Conservation (phyloP, 352 stramenopile genomes). For the Pythium dissimile region DNA sequence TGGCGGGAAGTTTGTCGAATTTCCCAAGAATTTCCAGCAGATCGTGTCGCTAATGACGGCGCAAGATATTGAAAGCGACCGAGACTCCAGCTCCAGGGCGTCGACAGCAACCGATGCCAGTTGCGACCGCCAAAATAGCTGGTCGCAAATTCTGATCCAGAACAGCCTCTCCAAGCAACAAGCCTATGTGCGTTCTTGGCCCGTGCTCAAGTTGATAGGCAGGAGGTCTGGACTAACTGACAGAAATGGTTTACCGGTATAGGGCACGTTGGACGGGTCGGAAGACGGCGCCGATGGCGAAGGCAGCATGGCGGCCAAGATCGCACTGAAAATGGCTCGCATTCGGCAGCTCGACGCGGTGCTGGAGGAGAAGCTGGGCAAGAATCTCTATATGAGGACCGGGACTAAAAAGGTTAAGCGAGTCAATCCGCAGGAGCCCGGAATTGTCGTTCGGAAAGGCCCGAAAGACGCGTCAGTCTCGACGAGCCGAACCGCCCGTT, state of each 20-base stretch:
- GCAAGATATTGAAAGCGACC: slow-evolving; percentile 39
- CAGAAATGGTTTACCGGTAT: not conserved
- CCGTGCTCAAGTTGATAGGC: not conserved
- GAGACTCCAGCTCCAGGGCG: not conserved
- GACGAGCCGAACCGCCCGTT: not conserved
- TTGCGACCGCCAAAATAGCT: slow-evolving; percentile 31
- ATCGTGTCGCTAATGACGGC: slow-evolving; percentile 66
- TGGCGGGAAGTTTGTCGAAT: slow-evolving; percentile 46
- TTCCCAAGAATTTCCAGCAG: slow-evolving; percentile 59
- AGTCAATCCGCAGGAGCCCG: slow-evolving; percentile 9
- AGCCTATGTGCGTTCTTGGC: slow-evolving; percentile 29
- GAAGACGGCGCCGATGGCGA: slow-evolving; percentile 27
- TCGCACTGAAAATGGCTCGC: slow-evolving; percentile 67
- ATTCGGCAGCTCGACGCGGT: slow-evolving; percentile 58
- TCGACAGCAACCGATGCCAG: not conserved
- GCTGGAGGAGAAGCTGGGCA: slow-evolving; percentile 60
- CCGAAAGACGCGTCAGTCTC: not conserved
- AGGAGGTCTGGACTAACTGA: not conserved
- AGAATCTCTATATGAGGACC: slow-evolving; percentile 40
- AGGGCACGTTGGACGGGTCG: slow-evolving; percentile 45
- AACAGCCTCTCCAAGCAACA: slow-evolving; percentile 63
- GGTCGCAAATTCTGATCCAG: slow-evolving; percentile 60
- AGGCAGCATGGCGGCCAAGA: slow-evolving; percentile 43
- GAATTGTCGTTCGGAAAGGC: not conserved
- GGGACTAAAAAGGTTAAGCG: slow-evolving; percentile 22